Conservation (phyloP, 306 rosid species). For the Potentilla sterilis region DNA sequence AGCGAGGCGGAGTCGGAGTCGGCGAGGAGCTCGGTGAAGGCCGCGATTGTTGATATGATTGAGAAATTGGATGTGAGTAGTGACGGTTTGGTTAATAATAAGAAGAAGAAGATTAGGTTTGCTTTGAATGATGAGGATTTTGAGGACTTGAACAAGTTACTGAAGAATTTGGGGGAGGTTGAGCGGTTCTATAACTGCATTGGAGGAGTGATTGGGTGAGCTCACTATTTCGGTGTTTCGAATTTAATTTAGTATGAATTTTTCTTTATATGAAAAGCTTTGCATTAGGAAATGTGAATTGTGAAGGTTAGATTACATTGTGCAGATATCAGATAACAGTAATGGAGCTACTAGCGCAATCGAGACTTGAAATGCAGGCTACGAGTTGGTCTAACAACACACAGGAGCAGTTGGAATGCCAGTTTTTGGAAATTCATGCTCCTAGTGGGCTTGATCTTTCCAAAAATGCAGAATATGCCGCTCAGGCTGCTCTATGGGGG, state of each 20-base stretch:
- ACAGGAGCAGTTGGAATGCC: slow-evolving; percentile 48
- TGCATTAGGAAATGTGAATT: neutral
- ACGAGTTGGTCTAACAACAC: slow-evolving; percentile 45
- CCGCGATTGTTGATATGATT: slow-evolving; percentile 68
- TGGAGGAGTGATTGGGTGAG: slow-evolving; percentile 95
- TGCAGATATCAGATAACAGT: slow-evolving; percentile 83
- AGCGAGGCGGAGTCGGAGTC: slow-evolving; percentile 35
- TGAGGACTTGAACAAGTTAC: slow-evolving; percentile 56
- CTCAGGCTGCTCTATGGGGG: slow-evolving; percentile 98
- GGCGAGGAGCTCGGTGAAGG: slow-evolving; percentile 50
- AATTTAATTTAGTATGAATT: neutral
- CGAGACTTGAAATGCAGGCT: slow-evolving; percentile 45
- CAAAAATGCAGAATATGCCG: slow-evolving; percentile 76
- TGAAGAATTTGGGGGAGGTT: slow-evolving; percentile 56
- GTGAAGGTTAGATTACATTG: neutral
- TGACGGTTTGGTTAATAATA: slow-evolving; percentile 22
- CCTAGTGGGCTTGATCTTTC: slow-evolving; percentile 79
- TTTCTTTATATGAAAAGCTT: neutral
- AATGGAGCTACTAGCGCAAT: slow-evolving; percentile 64
- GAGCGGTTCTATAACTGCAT: slow-evolving; percentile 86
- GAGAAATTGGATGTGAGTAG: slow-evolving; percentile 53
- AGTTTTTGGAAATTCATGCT: slow-evolving; percentile 63
- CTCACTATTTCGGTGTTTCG: slow-evolving; percentile 6
- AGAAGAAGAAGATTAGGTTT: slow-evolving; percentile 29
- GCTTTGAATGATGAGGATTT: slow-evolving; percentile 53